Evolutionary conservation across 1,284 basidiomycete species (phyloP).

Genomic region (Flammula alnicola): DNA sequence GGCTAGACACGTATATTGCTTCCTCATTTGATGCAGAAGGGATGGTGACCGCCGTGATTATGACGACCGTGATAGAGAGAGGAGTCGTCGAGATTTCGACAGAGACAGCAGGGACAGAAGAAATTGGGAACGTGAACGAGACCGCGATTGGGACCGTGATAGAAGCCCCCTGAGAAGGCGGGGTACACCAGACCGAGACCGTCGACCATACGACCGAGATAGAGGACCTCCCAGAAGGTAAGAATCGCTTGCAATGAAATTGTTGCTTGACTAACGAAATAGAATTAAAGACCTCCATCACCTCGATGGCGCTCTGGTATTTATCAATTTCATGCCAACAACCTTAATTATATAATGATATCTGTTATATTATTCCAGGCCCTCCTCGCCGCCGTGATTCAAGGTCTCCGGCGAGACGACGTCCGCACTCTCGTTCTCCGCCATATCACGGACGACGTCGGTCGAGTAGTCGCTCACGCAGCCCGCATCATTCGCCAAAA

Average conservation of each 20-base stretch:
- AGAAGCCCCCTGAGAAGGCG: conserved; percentile 19
- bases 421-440: conserved; percentile 26
- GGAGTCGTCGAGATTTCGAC: conserved; percentile 6
- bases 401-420: conserved; percentile 24
- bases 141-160: conserved; percentile 29
- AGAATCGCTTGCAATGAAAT: not conserved
- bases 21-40: conserved; percentile 29
- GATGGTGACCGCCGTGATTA: conserved; percentile 28
- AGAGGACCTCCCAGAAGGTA: conserved; percentile 27
- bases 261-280: too few relatives aligned
- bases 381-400: conserved; percentile 21
- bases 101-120: conserved; percentile 13
- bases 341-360: not conserved
- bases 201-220: conserved; percentile 20
- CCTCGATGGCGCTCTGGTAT: conserved; percentile 23
- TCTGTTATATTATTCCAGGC: not conserved
- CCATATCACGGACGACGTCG: conserved; percentile 28
- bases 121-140: conserved; percentile 25
- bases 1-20: conserved; percentile 37
- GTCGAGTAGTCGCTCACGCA: conserved; percentile 28
- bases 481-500: conserved; percentile 29
- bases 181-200: conserved; percentile 21
- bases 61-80: conserved; percentile 27
- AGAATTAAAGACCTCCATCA: conserved; percentile 22
- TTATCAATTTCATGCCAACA: not conserved